A percentile compares a stretch with the other conserved stretches of the same genome.
Conservation (phyloP, 2,329 filamentous ascomycete species). For the Ophiocordyceps robertsii region DNA sequence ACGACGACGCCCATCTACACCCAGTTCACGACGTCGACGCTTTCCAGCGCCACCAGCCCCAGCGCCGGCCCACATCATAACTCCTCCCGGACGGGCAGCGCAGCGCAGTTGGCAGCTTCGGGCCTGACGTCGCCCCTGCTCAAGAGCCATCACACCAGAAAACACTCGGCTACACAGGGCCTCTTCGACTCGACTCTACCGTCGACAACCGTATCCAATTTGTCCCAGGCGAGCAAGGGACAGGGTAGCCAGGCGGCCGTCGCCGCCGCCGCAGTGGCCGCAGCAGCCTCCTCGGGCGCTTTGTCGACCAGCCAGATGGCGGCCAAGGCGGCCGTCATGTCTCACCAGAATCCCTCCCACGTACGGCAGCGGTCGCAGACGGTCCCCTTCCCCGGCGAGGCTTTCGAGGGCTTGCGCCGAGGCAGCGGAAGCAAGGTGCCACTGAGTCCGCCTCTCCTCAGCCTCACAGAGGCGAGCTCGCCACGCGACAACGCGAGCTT, state of each 20-base stretch:
- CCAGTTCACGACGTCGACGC: slow-evolving; percentile 20
- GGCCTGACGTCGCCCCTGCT: slow-evolving; percentile 15
- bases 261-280: slow-evolving; percentile 15
- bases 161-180: slow-evolving; percentile 61
- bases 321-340: slow-evolving; percentile 63
- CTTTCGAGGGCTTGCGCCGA: slow-evolving; percentile 30
- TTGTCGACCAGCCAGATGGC: slow-evolving; percentile 64
- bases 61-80: slow-evolving; percentile 34
- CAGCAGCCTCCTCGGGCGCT: slow-evolving; percentile 7
- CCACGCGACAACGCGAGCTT: slow-evolving; percentile 41
- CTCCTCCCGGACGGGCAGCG: slow-evolving; percentile 41
- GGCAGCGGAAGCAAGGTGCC: slow-evolving; percentile 33
- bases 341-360: slow-evolving; percentile 38
- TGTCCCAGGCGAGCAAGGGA: slow-evolving; percentile 34
- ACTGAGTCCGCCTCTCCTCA: slow-evolving; percentile 47
- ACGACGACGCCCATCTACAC: slow-evolving; percentile 31
- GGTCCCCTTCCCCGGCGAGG: slow-evolving; percentile 42
- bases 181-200: slow-evolving; percentile 64
- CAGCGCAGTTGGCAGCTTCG: slow-evolving; percentile 13
- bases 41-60: slow-evolving; percentile 29
- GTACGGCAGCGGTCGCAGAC: slow-evolving; percentile 62
- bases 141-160: slow-evolving; percentile 37
- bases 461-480: slow-evolving; percentile 50
- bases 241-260: slow-evolving; percentile 20
- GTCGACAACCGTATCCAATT: slow-evolving; percentile 42